phyloP scores from a whole-genome alignment of 306 rosid species.

The Fragaria nilgerrensis region DNA sequence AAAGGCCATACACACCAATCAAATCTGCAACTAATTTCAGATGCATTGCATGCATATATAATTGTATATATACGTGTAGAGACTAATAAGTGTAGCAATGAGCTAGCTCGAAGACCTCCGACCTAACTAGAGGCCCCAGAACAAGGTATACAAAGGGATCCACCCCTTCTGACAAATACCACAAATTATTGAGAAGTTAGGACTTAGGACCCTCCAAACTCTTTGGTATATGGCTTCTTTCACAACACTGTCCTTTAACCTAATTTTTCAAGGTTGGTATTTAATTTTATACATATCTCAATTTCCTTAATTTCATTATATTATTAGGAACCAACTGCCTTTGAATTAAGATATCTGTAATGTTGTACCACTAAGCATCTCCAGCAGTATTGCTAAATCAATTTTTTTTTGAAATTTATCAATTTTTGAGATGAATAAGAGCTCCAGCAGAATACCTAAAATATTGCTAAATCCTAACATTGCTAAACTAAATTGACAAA shows the following conservation, averaged over 20 bases:
- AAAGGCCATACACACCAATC: constrained; percentile 19
- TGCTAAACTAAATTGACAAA: too few relatives aligned
- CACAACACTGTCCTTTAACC: background rate
- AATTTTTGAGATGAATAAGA: too few relatives aligned
- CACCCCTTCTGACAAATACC: constrained; percentile 38
- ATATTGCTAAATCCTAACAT: too few relatives aligned
- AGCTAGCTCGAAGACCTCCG: constrained; percentile 36
- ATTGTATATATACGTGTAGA: background rate
- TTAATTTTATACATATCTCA: background rate
- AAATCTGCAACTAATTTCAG: constrained; percentile 25
- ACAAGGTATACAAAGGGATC: constrained; percentile 38
- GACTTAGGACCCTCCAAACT: constrained; percentile 5
- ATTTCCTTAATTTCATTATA: background rate
- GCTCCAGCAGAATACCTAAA: too few relatives aligned
- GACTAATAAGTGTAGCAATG: background rate
- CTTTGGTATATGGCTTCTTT: background rate
- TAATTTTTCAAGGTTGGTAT: background rate
- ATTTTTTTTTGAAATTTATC: too few relatives aligned
- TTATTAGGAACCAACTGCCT: background rate
- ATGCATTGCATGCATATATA: background rate
- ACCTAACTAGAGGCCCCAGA: constrained; percentile 44
- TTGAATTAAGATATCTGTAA: background rate
- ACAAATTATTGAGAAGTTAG: constrained; percentile 29
- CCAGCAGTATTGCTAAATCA: too few relatives aligned
- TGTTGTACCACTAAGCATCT: background rate